These are phyloP conservation scores for Phytophthora sp. DNA, from an alignment of 352 stramenopile species.

Conservation along the genomic window DNA sequence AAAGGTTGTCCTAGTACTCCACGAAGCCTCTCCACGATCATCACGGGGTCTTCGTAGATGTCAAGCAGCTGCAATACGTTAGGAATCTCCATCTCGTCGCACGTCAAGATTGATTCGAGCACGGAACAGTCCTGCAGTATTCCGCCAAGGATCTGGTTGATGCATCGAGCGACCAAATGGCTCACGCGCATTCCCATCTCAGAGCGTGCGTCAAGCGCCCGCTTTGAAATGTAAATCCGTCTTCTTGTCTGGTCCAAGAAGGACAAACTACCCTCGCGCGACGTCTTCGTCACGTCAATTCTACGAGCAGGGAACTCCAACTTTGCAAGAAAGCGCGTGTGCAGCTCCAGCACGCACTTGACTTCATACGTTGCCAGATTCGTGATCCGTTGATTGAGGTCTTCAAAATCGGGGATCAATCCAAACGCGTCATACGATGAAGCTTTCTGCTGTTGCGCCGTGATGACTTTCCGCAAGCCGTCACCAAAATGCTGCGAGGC, in stretches of 20 bases:
- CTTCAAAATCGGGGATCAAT: constrained; percentile 63
- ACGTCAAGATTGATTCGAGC: constrained; percentile 71
- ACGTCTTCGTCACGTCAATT: constrained; percentile 72
- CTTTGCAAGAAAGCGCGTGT: constrained; percentile 71
- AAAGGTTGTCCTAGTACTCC: constrained; percentile 62
- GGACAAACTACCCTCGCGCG: constrained; percentile 53
- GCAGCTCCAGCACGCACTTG: constrained; percentile 52
- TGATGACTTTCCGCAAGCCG: constrained; percentile 72
- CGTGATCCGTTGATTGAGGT: constrained; percentile 66
- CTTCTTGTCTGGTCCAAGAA: constrained; percentile 55
- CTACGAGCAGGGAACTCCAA: constrained; percentile 50
- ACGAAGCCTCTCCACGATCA: constrained; percentile 76
- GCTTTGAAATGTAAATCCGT: constrained; percentile 62
- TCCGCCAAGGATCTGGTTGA: constrained; percentile 74
- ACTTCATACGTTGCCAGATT: constrained; percentile 54
- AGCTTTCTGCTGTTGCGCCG: constrained; percentile 64
- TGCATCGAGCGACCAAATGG: constrained; percentile 66
- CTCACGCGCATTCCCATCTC: constrained; percentile 48
- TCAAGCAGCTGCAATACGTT: constrained; percentile 60
- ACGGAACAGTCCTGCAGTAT: constrained; percentile 66
- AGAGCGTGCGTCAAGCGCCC: constrained; percentile 38
- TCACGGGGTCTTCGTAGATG: constrained; percentile 62
- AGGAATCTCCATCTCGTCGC: constrained; percentile 55
- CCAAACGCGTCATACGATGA: constrained; percentile 49
- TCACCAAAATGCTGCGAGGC: constrained; percentile 59